Conservation (phyloP, 1,139 yeast genomes). For the Taiozyma sp. region DNA sequence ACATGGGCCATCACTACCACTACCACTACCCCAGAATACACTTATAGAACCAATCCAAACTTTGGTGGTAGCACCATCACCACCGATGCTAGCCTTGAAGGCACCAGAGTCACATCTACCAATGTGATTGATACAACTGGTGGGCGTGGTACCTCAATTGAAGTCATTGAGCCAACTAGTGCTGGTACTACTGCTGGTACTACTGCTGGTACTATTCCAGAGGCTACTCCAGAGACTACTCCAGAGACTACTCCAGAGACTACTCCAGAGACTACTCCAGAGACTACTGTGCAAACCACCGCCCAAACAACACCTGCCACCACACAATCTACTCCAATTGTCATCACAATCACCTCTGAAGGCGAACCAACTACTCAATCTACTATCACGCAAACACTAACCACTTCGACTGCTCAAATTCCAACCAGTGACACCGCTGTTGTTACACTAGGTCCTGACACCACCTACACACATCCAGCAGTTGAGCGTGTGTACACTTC, state of each 20-base stretch:
- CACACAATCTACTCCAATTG: not conserved
- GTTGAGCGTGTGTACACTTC: slow-evolving; percentile 1
- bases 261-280: not conserved
- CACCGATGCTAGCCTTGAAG: slow-evolving; percentile 11
- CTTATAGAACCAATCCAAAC: slow-evolving; percentile 14
- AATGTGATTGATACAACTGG: slow-evolving; percentile 5
- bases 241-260: not conserved
- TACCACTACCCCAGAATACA: slow-evolving; percentile 5
- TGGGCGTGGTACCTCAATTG: not conserved
- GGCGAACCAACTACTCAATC: not conserved
- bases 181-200: not conserved
- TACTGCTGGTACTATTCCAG: not conserved
- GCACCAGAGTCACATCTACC: slow-evolving; percentile 17
- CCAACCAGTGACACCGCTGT: not conserved
- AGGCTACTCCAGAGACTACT: not conserved
- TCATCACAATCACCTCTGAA: not conserved
- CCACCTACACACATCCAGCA: not conserved
- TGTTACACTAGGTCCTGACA: not conserved
- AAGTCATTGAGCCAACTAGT: not conserved
- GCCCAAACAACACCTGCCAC: not conserved
- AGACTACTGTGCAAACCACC: not conserved
- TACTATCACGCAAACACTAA: not conserved
- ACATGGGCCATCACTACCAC: not conserved
- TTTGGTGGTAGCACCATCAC: slow-evolving; percentile 17
- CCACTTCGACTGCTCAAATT: not conserved